Evolutionary conservation across 2,329 filamentous ascomycete species (phyloP).

Genomic region (Nannizziopsis arthrosporioides): DNA sequence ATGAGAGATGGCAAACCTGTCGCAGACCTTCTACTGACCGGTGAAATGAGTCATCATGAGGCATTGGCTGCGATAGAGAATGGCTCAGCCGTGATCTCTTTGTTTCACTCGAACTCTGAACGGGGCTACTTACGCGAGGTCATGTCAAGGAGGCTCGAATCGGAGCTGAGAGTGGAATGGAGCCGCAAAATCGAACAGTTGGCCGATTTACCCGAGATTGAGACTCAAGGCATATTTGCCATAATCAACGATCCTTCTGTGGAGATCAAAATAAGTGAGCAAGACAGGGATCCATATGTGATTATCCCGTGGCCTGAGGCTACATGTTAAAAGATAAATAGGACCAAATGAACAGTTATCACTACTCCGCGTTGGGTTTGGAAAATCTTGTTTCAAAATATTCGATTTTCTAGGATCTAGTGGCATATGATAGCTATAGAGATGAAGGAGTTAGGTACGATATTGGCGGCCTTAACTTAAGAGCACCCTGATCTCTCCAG

Average conservation of each 20-base stretch:
- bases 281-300: constrained; percentile 78
- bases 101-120: constrained; percentile 93
- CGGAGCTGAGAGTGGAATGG: constrained; percentile 48
- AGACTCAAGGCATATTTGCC: constrained; percentile 33
- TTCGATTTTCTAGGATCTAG: not conserved
- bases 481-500: constrained; percentile 52
- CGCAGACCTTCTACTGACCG: constrained; percentile 77
- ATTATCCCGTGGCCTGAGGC: constrained; percentile 41
- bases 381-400: not conserved
- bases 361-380: not conserved
- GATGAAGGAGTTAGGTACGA: not conserved
- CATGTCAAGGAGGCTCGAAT: constrained; percentile 54
- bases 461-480: constrained; percentile 37
- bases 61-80: constrained; percentile 75
- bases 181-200: constrained; percentile 35
- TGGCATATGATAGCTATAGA: not conserved
- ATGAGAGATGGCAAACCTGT: constrained; percentile 43
- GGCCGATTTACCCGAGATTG: constrained; percentile 20
- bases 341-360: too few relatives aligned
- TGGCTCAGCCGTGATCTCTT: constrained; percentile 67
- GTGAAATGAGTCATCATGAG: constrained; percentile 88
- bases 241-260: constrained; percentile 44
- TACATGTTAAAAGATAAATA: not conserved
- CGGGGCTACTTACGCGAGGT: constrained; percentile 64
- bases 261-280: constrained; percentile 61